phyloP scores from a whole-genome alignment of 805 yeast genomes.

The Wickerhamomyces canadensis region DNA sequence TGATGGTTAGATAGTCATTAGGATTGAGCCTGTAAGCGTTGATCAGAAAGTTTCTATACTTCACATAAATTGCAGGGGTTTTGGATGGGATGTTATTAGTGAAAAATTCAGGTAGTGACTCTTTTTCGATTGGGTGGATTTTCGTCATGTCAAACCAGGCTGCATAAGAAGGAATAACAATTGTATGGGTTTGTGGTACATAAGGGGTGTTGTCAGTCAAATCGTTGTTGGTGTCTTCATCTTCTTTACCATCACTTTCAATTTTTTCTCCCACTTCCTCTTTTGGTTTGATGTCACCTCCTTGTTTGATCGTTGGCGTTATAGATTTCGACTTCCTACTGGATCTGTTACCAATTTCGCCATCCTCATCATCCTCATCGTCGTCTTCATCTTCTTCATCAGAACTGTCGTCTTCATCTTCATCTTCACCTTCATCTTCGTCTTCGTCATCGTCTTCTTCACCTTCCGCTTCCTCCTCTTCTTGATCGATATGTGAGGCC shows the following conservation, averaged over 20 bases:
- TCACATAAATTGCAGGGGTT: conserved; percentile 74
- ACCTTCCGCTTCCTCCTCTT: conserved; percentile 9
- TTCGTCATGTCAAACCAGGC: conserved; percentile 76
- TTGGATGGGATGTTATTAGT: conserved; percentile 65
- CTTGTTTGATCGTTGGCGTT: conserved; percentile 14
- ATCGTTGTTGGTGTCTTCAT: conserved; percentile 8
- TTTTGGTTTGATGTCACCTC: conserved; percentile 12
- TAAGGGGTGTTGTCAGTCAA: conserved; percentile 17
- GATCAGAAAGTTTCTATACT: conserved; percentile 83
- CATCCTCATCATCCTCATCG: conserved; percentile 9
- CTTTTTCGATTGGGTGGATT: conserved; percentile 72
- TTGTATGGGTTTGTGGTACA: conserved; percentile 68
- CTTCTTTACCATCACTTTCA: conserved; percentile 6
- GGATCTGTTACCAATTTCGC: conserved; percentile 6
- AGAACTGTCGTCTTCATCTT: conserved; percentile 9
- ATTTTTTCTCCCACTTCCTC: conserved; percentile 5
- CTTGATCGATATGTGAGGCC: conserved; percentile 8
- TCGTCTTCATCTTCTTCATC: conserved; percentile 6
- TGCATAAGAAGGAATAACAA: conserved; percentile 82
- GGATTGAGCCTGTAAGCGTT: conserved; percentile 87
- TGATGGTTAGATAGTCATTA: conserved; percentile 80
- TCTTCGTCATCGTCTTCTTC: conserved; percentile 9
- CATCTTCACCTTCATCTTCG: conserved; percentile 4
- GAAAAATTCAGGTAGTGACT: conserved; percentile 86
- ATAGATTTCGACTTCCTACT: conserved; percentile 3